A percentile compares a stretch with the other conserved stretches of the same genome.
phyloP scores from a whole-genome alignment of 1,284 basidiomycete species.

The Rhodotorula sp. region DNA sequence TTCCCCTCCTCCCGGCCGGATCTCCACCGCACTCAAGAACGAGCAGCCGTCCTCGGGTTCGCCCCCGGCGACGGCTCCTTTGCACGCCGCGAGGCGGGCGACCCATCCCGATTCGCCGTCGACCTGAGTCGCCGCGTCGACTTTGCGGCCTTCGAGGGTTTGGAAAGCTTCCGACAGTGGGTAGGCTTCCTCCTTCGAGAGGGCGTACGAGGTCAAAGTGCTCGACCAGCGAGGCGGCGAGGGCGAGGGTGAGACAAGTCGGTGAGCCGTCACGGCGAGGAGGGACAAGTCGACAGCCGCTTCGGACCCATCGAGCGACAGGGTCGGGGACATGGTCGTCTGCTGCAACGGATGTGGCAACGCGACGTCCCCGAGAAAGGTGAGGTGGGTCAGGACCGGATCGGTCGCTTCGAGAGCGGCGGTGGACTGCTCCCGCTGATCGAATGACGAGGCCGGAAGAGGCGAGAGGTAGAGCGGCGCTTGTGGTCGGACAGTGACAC shows the following conservation, averaged over 20 bases:
- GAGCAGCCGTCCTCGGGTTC: background rate
- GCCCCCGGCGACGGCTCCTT: background rate
- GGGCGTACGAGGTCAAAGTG: slow-evolving; percentile 9
- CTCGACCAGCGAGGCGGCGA: background rate
- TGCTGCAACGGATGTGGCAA: slow-evolving; percentile 9
- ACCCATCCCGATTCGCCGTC: background rate
- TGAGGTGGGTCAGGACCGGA: slow-evolving; percentile 20
- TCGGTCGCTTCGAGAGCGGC: background rate
- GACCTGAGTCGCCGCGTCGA: slow-evolving; percentile 8
- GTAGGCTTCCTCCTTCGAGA: slow-evolving; percentile 17
- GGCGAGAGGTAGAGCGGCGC: slow-evolving; percentile 13
- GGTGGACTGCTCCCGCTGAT: background rate
- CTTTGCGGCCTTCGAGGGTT: slow-evolving; percentile 18
- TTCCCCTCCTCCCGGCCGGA: slow-evolving; percentile 12
- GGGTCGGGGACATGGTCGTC: background rate
- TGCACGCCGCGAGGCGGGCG: background rate
- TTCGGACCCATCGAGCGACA: slow-evolving; percentile 7
- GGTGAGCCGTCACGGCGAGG: slow-evolving; percentile 19
- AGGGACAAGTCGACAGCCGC: slow-evolving; percentile 24
- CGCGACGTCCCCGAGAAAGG: slow-evolving; percentile 28
- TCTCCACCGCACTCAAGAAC: slow-evolving; percentile 9
- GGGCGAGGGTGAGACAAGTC: background rate
- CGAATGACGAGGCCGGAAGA: background rate
- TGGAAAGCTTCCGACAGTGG: slow-evolving; percentile 25
- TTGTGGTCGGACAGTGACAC: slow-evolving; percentile 27